Percentiles rank a stretch among this genome's conserved stretches.
phyloP scores from a whole-genome alignment of 1,284 basidiomycete species.

The Trichosporon sp. region DNA sequence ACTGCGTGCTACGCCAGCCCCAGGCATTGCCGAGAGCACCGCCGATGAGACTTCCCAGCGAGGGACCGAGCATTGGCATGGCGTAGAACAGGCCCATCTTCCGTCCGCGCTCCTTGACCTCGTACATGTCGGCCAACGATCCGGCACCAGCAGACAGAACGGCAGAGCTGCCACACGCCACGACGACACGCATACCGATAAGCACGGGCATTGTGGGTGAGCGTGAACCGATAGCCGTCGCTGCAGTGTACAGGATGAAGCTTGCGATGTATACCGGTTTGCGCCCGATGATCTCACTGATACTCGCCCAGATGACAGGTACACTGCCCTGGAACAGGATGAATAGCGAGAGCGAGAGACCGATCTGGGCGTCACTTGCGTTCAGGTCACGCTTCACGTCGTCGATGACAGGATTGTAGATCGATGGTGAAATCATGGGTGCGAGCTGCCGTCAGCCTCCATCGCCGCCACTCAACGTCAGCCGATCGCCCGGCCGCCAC shows the following conservation, averaged over 20 bases:
- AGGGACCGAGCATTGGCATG: slow-evolving; percentile 53
- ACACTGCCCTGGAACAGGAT: slow-evolving; percentile 55
- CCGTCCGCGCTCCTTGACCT: slow-evolving; percentile 67
- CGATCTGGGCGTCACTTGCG: slow-evolving; percentile 63
- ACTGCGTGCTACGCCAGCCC: slow-evolving; percentile 73
- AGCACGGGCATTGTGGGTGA: slow-evolving; percentile 59
- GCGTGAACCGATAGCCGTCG: slow-evolving; percentile 60
- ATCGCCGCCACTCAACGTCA: neutral
- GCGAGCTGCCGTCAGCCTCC: slow-evolving; percentile 53
- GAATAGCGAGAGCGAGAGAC: slow-evolving; percentile 67
- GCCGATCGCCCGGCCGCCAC: neutral
- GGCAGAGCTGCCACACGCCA: slow-evolving; percentile 59
- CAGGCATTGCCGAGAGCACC: slow-evolving; percentile 61
- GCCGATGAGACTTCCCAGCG: slow-evolving; percentile 64
- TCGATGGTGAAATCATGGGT: slow-evolving; percentile 58
- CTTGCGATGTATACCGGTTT: slow-evolving; percentile 68
- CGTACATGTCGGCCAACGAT: slow-evolving; percentile 70
- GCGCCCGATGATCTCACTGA: slow-evolving; percentile 70
- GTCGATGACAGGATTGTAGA: slow-evolving; percentile 52
- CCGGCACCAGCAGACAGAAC: slow-evolving; percentile 74
- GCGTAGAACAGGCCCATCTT: slow-evolving; percentile 51
- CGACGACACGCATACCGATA: slow-evolving; percentile 54
- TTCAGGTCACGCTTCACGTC: slow-evolving; percentile 61
- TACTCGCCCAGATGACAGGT: slow-evolving; percentile 39
- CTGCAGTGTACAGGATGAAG: slow-evolving; percentile 56